Percentiles rank a stretch among this genome's conserved stretches.
Conservation (phyloP, 495 filamentous ascomycete species). For the Penicillium antarcticum region DNA sequence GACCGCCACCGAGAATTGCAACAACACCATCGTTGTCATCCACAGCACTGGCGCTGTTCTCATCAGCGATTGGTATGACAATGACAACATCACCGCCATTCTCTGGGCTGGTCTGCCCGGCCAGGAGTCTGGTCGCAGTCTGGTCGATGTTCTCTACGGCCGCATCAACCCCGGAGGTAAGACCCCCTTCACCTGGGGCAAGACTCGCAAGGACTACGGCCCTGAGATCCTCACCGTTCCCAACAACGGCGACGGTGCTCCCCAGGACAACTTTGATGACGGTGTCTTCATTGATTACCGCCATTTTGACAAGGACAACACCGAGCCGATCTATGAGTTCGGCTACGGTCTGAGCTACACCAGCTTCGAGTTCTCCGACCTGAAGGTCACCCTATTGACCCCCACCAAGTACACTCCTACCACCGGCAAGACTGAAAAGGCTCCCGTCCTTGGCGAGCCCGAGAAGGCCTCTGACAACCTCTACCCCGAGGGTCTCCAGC, state of each 20-base stretch:
- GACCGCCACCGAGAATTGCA: slow-evolving; percentile 70
- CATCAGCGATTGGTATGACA: slow-evolving; percentile 70
- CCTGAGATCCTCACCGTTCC: slow-evolving; percentile 69
- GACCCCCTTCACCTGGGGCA: slow-evolving; percentile 85
- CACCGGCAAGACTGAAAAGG: slow-evolving; percentile 61
- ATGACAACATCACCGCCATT: slow-evolving; percentile 92
- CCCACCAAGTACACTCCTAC: slow-evolving; percentile 62
- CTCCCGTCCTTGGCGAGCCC: slow-evolving; percentile 66
- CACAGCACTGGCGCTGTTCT: slow-evolving; percentile 82
- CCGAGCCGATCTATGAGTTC: slow-evolving; percentile 84
- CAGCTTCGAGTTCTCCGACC: slow-evolving; percentile 74
- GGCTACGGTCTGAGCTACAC: slow-evolving; percentile 90
- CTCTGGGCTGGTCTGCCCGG: slow-evolving; percentile 92
- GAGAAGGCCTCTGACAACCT: slow-evolving; percentile 67
- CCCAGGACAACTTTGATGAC: slow-evolving; percentile 80
- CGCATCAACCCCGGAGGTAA: slow-evolving; percentile 81
- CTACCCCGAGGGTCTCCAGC: slow-evolving; percentile 65
- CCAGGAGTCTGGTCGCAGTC: slow-evolving; percentile 86
- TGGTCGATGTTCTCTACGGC: slow-evolving; percentile 90
- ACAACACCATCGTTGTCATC: slow-evolving; percentile 91
- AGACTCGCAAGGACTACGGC: slow-evolving; percentile 69
- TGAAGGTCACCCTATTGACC: slow-evolving; percentile 56
- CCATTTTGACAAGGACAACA: slow-evolving; percentile 71
- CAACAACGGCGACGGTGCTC: slow-evolving; percentile 66
- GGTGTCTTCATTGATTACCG: slow-evolving; percentile 96